Base-by-base conservation (phyloP, 108 stramenopile species). In the Schizochytrium sp. region DNA sequence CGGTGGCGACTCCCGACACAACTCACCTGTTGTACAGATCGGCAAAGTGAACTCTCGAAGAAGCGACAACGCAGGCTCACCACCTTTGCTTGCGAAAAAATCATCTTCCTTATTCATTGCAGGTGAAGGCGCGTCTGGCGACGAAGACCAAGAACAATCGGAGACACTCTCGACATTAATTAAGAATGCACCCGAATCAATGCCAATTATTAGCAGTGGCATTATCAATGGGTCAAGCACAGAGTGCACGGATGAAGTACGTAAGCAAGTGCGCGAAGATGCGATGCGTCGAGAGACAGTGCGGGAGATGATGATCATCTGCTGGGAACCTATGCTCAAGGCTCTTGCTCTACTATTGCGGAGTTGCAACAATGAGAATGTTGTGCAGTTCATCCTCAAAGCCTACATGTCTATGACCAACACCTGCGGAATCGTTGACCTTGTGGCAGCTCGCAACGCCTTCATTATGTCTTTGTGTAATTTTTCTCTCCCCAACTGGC, bases 321-420 rank as follows among this genome's bases (percentile, higher is more conserved):
- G 76, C 76, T 83, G 76, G 76, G 53, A 83, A 3, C 76, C 76
- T 55, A 83, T 83, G 76, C 76, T 83, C 28, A 47, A 40, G n/a
- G 76, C 76, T 49, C 55, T 83, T n/a, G 76, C 47, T 47, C 47
- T 83, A 0, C 28, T 83, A 5, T 40, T 83, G 45, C 76, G 55
- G 76, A 49, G 53, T 42, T 83, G 76, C 76, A 83, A 83, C 53
- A 83, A 83, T 55, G 76, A 83, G 2, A 83, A 83, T 42, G 76
- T 83, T 7, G 76, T 83, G 76, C 76, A 83, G 76, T 83, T 83
- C 47, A 83, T 83, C 47, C 53, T 83, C 50, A 83, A 83, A 40
- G 76, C 76, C 15, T 83, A 83, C 76, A 83, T 83, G 76, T 83
- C 76, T 40, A 83, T 83, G 76, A 83, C 76, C 50, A 83, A 83